Evolutionary conservation across 345 rosid species (phyloP), one percentile per base, ranked within the genome.

Genomic region (Rubroshorea leprosula): DNA sequence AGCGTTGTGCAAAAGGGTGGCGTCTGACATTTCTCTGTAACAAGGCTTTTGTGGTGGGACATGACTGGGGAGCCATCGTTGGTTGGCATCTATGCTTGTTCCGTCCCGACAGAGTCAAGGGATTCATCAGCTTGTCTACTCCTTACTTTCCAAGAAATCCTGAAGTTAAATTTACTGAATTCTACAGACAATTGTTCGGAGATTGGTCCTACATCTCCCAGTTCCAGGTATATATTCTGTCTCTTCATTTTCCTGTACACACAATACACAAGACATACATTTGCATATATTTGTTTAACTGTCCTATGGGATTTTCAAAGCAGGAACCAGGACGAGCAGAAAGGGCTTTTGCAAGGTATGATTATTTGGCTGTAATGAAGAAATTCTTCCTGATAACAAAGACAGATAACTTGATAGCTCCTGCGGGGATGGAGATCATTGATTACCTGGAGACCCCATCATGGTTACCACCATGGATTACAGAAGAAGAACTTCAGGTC

Each of bases 311-410:
- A n/a, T 11, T 51, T 39, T 56, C 27, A 44, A 5, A 15, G 23
- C 46, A 81, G 93, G 79, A 85, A 70, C 74, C 93, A 0, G 90
- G 96, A 69, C 81, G 86, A 75, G 83, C 87, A 15, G 93, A 85
- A 69, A 78, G 22, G 69, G 79, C 84, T 19, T 83, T 85, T 70
- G 86, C 83, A 0, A 79, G 75, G 53, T 73, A 83, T 31, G 90
- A 81, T 75, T 71, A 65, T 57, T 38, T 68, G 77, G 76, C 87
- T 2, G 79, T 83, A 43, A 73, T 83, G 77, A 88, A 83, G 80
- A 85, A 88, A 80, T 79, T 87, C 65, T 67, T 84, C 48, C 64
- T 79, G 51, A 61, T 78, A 2, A 77, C 69, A 8, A 76, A 74
- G 76, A 69, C 76, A 14, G 81, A 79, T 58, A 60, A 49, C 35